Evolutionary conservation across 768 basidiomycete species (phyloP), one percentile per base, ranked within the genome.

Genomic region (Podaxis sp.): DNA sequence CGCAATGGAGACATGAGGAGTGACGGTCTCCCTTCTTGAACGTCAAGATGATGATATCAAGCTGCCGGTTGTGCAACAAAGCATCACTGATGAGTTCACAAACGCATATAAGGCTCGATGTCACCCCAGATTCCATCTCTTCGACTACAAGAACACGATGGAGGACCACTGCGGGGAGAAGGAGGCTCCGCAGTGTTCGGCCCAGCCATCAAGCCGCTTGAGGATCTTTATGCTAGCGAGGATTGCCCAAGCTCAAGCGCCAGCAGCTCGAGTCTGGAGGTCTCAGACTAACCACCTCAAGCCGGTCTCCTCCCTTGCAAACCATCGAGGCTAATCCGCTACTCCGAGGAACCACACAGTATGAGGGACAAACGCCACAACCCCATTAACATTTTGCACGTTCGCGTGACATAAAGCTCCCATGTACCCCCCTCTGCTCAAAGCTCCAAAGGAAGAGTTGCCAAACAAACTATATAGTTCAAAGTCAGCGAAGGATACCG

Each of bases 101-200:
- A 46, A 8, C 44, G 7, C 44, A 22, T 46, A n/a, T 3, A 8
- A 19, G 44, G 12, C 9, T n/a, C 8, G 17, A 33, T 28, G 56
- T 17, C 24, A 46, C n/a, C 2, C 28, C 48, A 36, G 36, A 49
- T 39, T 19, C 17, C 52, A 19, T 26, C 22, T n/a, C 15, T 4
- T 38, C 19, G 17, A 22, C 49, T 26, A 9, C 26, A 19, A 44
- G 59, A 54, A 53, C 26, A 39, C 59, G 59, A 44, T 61, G 51
- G 40, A 61, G 36, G 59, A 52, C 59, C 59, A 24, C 36, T 53
- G 52, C 9, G 59, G 44, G 52, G 59, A 53, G 52, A 61, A 61
- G 40, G 15, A 24, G 52, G 15, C 11, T 33, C 33, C 33, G 33
- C 22, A 59, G 57, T 11, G n/a, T 49, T 22, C 46, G 3, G 19